Evolutionary conservation across 163 green algal genomes (phyloP).

Genomic region (Scenedesmus sp.): DNA sequence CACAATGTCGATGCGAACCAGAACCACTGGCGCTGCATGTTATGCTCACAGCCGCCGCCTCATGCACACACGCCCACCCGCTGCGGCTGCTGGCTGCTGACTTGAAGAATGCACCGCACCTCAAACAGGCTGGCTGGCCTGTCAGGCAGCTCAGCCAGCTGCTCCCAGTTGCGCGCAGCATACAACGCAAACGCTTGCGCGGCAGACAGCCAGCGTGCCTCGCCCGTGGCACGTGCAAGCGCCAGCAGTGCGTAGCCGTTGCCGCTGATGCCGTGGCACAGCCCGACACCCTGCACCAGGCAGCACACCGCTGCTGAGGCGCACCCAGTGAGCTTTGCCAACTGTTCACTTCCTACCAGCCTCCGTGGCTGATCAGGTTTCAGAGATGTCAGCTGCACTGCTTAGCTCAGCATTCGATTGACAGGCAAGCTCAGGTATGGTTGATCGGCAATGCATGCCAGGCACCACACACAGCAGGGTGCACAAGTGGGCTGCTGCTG

Average conservation of each 20-base stretch:
- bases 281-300: conserved; percentile 65
- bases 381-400: background rate
- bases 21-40: too few relatives aligned
- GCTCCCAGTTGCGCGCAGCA: conserved; percentile 52
- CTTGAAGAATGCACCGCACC: conserved; percentile 51
- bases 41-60: too few relatives aligned
- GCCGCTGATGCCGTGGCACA: conserved; percentile 83
- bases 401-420: too few relatives aligned
- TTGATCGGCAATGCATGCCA: too few relatives aligned
- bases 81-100: too few relatives aligned
- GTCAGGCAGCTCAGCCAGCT: conserved; percentile 64
- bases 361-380: too few relatives aligned
- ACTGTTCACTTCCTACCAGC: too few relatives aligned
- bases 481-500: background rate
- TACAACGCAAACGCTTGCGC: conserved; percentile 66
- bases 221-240: conserved; percentile 61
- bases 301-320: background rate
- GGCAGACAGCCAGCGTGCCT: conserved; percentile 61
- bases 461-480: too few relatives aligned
- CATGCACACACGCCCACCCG: too few relatives aligned
- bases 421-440: too few relatives aligned
- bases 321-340: background rate
- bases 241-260: conserved; percentile 80
- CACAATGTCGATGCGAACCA: background rate
- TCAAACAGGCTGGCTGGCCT: conserved; percentile 70